Conservation (phyloP, 768 basidiomycete species). For the Phanerochaete sordida region DNA sequence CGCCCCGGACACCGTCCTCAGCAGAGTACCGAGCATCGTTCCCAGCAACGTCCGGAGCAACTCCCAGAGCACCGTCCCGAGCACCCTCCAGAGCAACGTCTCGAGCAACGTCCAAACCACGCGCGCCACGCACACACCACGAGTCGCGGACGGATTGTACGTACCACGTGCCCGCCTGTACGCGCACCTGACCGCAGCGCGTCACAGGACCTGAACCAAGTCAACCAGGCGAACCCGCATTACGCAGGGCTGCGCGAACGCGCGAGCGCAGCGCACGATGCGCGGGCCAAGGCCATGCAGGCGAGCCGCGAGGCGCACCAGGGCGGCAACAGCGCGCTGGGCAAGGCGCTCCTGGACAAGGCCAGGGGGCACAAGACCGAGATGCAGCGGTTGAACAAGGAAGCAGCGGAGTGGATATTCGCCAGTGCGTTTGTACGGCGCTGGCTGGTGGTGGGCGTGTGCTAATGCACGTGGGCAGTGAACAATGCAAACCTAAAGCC, state of each 20-base stretch:
- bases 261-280: constrained; percentile 77
- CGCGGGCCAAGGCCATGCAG: constrained; percentile 69
- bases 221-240: constrained; percentile 66
- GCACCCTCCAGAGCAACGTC: too few species aligned
- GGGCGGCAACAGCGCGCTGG: constrained; percentile 67
- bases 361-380: constrained; percentile 75
- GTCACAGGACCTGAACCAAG: constrained; percentile 48
- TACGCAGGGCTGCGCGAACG: constrained; percentile 69
- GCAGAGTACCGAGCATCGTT: too few species aligned
- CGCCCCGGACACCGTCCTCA: too few species aligned
- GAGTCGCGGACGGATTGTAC: background rate
- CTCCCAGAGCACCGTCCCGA: too few species aligned
- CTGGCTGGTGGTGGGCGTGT: background rate
- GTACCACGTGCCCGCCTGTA: background rate
- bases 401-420: constrained; percentile 90
- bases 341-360: constrained; percentile 77
- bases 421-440: constrained; percentile 43
- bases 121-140: constrained; percentile 11
- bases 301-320: constrained; percentile 74
- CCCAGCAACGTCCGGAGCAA: too few species aligned
- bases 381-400: constrained; percentile 75
- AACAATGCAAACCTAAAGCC: constrained; percentile 75
- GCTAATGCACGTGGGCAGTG: constrained; percentile 37
- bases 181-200: background rate
- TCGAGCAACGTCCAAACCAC: constrained; percentile 1